These are phyloP conservation scores for Pseudozyma pruni DNA, from an alignment of 1,284 basidiomycete species.

Conservation along the genomic window DNA sequence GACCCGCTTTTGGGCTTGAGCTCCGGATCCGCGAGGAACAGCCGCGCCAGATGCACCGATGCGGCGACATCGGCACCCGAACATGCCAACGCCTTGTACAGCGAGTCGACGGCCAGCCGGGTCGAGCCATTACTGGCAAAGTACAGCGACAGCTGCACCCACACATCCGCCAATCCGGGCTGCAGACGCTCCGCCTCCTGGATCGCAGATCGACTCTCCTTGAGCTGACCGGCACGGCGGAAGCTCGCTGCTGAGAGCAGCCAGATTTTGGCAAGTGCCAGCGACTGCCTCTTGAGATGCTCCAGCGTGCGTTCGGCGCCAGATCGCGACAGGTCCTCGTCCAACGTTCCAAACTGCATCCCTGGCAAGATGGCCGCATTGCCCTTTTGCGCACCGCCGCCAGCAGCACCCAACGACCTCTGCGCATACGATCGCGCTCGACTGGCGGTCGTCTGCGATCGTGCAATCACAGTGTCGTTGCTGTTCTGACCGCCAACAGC, in stretches of 20 bases:
- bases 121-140: conserved; percentile 34
- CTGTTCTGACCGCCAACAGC: conserved; percentile 23
- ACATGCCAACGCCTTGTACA: conserved; percentile 67
- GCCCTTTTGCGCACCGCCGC: conserved; percentile 7
- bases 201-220: conserved; percentile 88
- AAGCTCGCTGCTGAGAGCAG: conserved; percentile 93
- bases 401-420: conserved; percentile 16
- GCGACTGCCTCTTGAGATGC: conserved; percentile 42
- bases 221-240: conserved; percentile 84
- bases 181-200: conserved; percentile 93
- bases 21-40: conserved; percentile 53
- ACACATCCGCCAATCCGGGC: conserved; percentile 85
- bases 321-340: conserved; percentile 26
- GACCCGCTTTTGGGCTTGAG: conserved; percentile 38
- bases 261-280: conserved; percentile 84
- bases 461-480: conserved; percentile 22
- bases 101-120: conserved; percentile 56
- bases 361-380: conserved; percentile 29
- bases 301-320: conserved; percentile 27
- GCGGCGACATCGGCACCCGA: conserved; percentile 55
- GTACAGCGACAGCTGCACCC: conserved; percentile 77
- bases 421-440: conserved; percentile 36
- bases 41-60: conserved; percentile 60
- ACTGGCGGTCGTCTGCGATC: conserved; percentile 22
- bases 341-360: conserved; percentile 20